A percentile compares a stretch with the other conserved stretches of the same genome.
These are phyloP conservation scores for Prinsepia uniflora DNA, from an alignment of 306 rosid genomes.

Conservation along the genomic window DNA sequence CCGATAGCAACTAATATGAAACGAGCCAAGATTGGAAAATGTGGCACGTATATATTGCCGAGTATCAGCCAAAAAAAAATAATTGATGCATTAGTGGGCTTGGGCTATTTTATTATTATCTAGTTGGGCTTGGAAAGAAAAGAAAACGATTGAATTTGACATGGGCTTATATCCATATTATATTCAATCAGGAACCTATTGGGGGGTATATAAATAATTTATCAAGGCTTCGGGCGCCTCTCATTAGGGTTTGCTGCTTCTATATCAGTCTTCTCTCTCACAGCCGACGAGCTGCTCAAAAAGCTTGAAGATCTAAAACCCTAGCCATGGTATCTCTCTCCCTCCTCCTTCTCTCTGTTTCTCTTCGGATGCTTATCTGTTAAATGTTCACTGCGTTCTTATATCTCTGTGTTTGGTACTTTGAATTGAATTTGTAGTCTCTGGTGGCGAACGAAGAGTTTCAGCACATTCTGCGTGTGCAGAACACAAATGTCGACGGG, in stretches of 20 bases:
- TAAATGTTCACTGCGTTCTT: neutral
- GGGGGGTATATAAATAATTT: neutral
- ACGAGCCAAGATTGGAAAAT: too few relatives aligned
- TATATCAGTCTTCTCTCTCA: neutral
- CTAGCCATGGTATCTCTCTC: constrained; percentile 20
- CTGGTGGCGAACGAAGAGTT: constrained; percentile 31
- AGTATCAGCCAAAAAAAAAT: too few relatives aligned
- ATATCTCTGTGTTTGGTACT: neutral
- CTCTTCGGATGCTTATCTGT: neutral
- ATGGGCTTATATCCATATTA: neutral
- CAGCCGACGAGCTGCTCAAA: constrained; percentile 1
- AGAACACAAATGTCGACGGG: constrained; percentile 35
- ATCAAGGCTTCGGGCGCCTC: neutral
- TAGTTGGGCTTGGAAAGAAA: neutral
- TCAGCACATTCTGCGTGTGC: constrained; percentile 39
- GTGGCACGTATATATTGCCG: too few relatives aligned
- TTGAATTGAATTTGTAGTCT: constrained; percentile 9
- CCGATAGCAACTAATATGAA: too few relatives aligned
- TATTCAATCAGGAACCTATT: neutral
- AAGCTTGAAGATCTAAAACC: constrained; percentile 20
- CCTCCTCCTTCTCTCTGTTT: neutral
- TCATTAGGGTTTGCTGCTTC: constrained; percentile 2
- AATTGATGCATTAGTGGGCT: too few relatives aligned
- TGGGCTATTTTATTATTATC: neutral
- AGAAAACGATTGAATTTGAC: neutral